These are phyloP conservation scores for Irpex rosettiformis DNA, from an alignment of 1,284 basidiomycete genomes.

Conservation along the genomic window DNA sequence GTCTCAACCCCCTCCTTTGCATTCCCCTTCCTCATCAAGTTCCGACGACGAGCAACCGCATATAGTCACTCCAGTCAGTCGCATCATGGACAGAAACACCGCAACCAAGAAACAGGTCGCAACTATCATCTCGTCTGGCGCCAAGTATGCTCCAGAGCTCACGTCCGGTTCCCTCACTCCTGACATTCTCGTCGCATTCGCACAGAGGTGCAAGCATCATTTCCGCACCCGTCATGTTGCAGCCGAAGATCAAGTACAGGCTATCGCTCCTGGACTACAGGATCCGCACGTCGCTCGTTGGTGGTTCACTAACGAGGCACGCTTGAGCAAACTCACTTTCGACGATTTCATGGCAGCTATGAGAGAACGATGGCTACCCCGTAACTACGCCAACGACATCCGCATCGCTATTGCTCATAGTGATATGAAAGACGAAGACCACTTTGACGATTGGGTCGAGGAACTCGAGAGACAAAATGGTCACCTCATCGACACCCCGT, in stretches of 20 bases:
- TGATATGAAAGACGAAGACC: not conserved
- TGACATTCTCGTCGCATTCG: not conserved
- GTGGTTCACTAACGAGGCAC: not conserved
- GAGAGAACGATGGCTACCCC: not conserved
- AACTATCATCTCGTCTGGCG: not conserved
- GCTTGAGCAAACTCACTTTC: slow-evolving; percentile 1
- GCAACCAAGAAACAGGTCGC: not conserved
- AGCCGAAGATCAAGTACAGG: not conserved
- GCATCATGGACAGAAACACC: not conserved
- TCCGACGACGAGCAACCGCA: not conserved
- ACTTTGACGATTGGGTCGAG: not conserved
- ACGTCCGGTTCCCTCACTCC: not conserved
- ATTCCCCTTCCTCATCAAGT: not conserved
- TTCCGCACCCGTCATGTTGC: not conserved
- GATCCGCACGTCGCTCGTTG: slow-evolving; percentile 5
- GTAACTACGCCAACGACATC: slow-evolving; percentile 7
- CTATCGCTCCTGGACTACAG: not conserved
- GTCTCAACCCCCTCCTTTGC: not conserved
- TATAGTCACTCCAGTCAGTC: not conserved
- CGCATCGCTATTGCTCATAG: not conserved
- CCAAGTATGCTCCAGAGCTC: not conserved
- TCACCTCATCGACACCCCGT: not conserved
- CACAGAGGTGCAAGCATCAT: slow-evolving; percentile 2
- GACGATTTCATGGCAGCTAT: slow-evolving; percentile 1
- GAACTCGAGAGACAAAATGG: not conserved